A percentile compares a stretch with the other conserved stretches of the same genome.
Evolutionary conservation across 495 filamentous ascomycete genomes (phyloP).

Genomic region (Margaritispora aquatica): DNA sequence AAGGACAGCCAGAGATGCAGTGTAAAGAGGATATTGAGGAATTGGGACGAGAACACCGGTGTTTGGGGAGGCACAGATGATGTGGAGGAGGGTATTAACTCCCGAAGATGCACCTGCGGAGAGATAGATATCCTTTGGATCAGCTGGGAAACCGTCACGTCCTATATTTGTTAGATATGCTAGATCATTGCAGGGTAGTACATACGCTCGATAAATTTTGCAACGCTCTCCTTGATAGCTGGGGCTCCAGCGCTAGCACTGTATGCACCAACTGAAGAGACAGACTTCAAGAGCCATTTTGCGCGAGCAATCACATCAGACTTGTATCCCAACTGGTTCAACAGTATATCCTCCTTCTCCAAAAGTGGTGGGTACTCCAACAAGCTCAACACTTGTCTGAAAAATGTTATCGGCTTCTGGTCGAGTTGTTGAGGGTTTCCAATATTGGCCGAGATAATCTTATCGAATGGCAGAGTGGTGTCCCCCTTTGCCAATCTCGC

Average conservation of each 20-base stretch:
- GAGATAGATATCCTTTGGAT: constrained; percentile 75
- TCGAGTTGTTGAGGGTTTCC: constrained; percentile 98
- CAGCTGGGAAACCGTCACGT: constrained; percentile 81
- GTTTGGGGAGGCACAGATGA: constrained; percentile 74
- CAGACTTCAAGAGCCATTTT: constrained; percentile 66
- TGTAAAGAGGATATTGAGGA: constrained; percentile 97
- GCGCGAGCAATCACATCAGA: constrained; percentile 83
- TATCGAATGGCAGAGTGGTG: constrained; percentile 74
- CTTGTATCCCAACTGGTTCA: constrained; percentile 73
- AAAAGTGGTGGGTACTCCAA: constrained; percentile 84
- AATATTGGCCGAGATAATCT: constrained; percentile 95
- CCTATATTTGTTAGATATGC: constrained; percentile 31
- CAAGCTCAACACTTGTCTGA: constrained; percentile 92
- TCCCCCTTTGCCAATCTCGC: constrained; percentile 47
- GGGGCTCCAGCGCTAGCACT: constrained; percentile 87
- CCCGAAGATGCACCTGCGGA: constrained; percentile 88
- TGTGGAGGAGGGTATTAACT: constrained; percentile 84
- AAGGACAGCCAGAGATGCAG: constrained; percentile 80
- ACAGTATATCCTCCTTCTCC: constrained; percentile 63
- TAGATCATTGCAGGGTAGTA: constrained; percentile 3
- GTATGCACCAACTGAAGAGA: constrained; percentile 92
- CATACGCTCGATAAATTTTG: constrained; percentile 81
- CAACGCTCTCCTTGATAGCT: constrained; percentile 79
- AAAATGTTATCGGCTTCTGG: constrained; percentile 98
- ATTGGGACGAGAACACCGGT: constrained; percentile 91